phyloP scores from a whole-genome alignment of 2,329 filamentous ascomycete species.

The Incumbomyces delicatus region DNA sequence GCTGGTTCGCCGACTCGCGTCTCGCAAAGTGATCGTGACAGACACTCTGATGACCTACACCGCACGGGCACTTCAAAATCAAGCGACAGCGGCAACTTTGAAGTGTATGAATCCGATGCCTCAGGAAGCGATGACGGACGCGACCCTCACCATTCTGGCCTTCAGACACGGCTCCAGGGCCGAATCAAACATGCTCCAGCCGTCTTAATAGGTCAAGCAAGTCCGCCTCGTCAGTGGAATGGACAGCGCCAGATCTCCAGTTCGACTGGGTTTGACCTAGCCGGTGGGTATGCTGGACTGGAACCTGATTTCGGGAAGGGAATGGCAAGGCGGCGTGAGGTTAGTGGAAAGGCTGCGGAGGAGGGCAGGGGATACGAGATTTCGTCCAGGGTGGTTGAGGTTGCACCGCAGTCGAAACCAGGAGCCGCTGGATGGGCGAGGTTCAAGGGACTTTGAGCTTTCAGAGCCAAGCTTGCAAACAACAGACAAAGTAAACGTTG shows the following conservation, averaged over 20 bases:
- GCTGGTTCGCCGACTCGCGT: conserved; percentile 7
- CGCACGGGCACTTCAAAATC: conserved; percentile 18
- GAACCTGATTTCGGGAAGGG: conserved; percentile 24
- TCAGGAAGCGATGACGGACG: conserved; percentile 11
- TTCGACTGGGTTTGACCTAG: conserved; percentile 18
- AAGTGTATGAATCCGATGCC: conserved; percentile 16
- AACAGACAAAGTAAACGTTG: too few species aligned
- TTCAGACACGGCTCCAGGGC: conserved; percentile 16
- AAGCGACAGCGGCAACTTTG: conserved; percentile 18
- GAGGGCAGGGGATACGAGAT: conserved; percentile 29
- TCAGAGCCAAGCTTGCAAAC: too few species aligned
- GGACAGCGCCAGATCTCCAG: conserved; percentile 16
- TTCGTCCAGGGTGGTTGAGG: conserved; percentile 9
- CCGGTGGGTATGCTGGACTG: conserved; percentile 19
- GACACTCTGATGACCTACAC: conserved; percentile 10
- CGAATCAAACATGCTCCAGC: conserved; percentile 34
- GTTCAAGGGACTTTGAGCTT: conserved; percentile 33
- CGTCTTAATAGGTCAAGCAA: conserved; percentile 24
- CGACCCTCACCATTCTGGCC: background rate
- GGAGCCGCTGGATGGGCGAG: conserved; percentile 37
- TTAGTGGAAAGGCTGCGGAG: conserved; percentile 38
- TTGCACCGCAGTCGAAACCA: conserved; percentile 6
- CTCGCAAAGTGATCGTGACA: conserved; percentile 3
- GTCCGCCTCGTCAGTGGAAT: conserved; percentile 10
- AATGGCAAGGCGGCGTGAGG: conserved; percentile 37